Evolutionary conservation across 2,329 filamentous ascomycete genomes (phyloP).

Genomic region (Fusarium armeniacum): DNA sequence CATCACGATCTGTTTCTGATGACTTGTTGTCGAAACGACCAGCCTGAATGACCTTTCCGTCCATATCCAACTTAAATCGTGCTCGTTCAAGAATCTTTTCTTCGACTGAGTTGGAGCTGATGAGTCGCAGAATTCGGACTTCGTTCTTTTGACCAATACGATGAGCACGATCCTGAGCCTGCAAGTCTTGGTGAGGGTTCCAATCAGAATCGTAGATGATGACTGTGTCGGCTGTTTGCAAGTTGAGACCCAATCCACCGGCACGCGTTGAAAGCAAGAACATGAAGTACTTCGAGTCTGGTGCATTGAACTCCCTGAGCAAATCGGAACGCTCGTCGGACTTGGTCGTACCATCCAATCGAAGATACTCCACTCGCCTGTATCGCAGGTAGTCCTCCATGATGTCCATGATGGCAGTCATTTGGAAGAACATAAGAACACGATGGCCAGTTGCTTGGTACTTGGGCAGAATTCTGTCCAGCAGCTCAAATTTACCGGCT

Average conservation of each 20-base stretch:
- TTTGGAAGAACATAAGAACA: constrained; percentile 99
- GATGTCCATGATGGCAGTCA: constrained; percentile 99
- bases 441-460: constrained; percentile 92
- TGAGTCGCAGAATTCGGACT: constrained; percentile 93
- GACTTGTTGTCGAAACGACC: constrained; percentile 99
- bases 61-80: constrained; percentile 98
- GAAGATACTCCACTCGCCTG: constrained; percentile 86
- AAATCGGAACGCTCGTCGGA: constrained; percentile 96
- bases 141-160: constrained; percentile 99
- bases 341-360: constrained; percentile 96
- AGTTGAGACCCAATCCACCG: constrained; percentile 95
- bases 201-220: constrained; percentile 99
- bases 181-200: constrained; percentile 99
- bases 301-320: constrained; percentile 88
- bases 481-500: constrained; percentile 94
- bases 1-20: constrained; percentile 97
- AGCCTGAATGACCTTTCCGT: constrained; percentile 98
- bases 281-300: constrained; percentile 93
- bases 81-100: constrained; percentile 98
- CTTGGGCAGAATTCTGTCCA: constrained; percentile 93
- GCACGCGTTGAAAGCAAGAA: constrained; percentile 99
- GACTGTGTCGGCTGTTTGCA: constrained; percentile 98
- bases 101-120: constrained; percentile 96
- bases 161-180: constrained; percentile 99
- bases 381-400: constrained; percentile 98